Evolutionary conservation across 345 rosid genomes (phyloP), one percentile per base, ranked within the genome.

Genomic region (Gossypium turneri): DNA sequence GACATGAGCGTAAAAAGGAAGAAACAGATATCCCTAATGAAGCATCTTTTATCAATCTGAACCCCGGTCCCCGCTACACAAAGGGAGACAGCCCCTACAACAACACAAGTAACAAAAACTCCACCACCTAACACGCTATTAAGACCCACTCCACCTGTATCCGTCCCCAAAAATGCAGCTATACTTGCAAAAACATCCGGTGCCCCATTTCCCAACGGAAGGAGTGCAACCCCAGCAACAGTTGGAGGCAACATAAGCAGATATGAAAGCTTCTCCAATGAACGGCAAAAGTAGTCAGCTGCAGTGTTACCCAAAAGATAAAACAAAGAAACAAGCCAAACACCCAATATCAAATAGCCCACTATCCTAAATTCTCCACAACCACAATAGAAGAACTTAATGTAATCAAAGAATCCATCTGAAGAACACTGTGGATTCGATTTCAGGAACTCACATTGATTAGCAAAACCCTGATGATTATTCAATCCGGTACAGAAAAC

Each of bases 101-200:
- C 98, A 84, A 94, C 76, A 29, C 90, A 89, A 56, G 97, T 90
- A 76, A 94, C 95, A 81, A 92, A 94, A 0, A 92, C 89, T 0
- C 94, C 98, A 78, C 97, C 98, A 43, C 98, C 97, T 78, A 92
- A 74, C 61, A 94, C 97, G 16, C 98, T 92, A 67, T 90, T 92
- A 73, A 94, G 92, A 53, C 98, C 98, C 25, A 94, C 97, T 45
- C 82, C 93, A 24, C 97, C 95, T 6, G 90, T 81, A 73, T 90
- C 88, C n/a, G 84, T 81, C 34, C 98, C 97, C 58, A 89, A 79
- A 67, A 94, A 92, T 22, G 98, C 91, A 43, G 98, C 97, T 70
- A 94, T 92, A 80, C 97, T 94, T 0, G 97, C 92, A 83, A 92
- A 94, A 61, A 94, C 94, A 84, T 94, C 97, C 0, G 98, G 97